These are phyloP conservation scores for Cordyceps farinosa DNA, from an alignment of 2,329 filamentous ascomycete genomes.

Conservation along the genomic window DNA sequence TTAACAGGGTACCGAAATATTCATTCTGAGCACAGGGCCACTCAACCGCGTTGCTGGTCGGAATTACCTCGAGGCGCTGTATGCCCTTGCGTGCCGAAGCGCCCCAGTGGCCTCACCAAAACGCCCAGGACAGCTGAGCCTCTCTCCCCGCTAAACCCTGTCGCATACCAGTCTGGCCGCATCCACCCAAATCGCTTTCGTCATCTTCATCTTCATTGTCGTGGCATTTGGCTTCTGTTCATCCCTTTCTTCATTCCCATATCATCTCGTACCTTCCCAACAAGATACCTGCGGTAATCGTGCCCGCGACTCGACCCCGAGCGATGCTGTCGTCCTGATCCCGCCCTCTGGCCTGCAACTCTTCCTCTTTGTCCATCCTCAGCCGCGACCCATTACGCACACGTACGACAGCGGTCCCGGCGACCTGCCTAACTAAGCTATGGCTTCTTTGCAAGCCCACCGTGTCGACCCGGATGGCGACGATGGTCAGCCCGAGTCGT, in stretches of 20 bases:
- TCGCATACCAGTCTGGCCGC: constrained; percentile 11
- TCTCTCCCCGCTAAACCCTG: neutral
- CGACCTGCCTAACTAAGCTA: constrained; percentile 1
- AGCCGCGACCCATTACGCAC: neutral
- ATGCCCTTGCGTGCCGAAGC: no score
- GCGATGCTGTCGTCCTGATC: constrained; percentile 9
- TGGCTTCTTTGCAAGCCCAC: constrained; percentile 4
- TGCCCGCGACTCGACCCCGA: neutral
- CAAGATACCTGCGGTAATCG: neutral
- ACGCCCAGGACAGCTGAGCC: neutral
- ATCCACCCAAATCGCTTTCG: neutral
- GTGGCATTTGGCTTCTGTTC: neutral
- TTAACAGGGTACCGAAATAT: no score
- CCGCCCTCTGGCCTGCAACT: neutral
- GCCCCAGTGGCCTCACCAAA: neutral
- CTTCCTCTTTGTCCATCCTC: neutral
- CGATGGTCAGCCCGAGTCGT: constrained; percentile 24
- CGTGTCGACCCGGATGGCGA: neutral
- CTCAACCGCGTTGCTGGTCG: no score
- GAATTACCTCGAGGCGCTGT: no score
- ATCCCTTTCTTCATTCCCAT: neutral
- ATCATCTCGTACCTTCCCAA: neutral
- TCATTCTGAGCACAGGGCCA: no score
- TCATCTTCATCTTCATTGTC: constrained; percentile 8
- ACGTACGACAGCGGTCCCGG: neutral